These are phyloP conservation scores for Calamus simplicifolius DNA, from an alignment of 176 grass and related monocot species.

Conservation along the genomic window DNA sequence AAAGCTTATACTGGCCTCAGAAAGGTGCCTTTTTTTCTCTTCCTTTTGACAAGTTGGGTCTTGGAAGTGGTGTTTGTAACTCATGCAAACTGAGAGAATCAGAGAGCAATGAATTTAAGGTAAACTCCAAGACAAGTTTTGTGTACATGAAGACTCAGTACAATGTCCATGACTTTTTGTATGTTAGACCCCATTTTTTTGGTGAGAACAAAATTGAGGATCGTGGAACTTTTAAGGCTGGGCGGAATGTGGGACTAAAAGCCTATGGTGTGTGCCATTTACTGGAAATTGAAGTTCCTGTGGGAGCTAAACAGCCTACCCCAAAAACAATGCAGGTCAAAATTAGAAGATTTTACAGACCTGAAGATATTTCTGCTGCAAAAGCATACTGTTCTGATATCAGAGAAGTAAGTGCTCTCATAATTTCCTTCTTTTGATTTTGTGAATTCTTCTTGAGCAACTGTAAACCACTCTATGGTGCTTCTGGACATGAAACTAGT, in stretches of 20 bases:
- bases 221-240: constrained; percentile 64
- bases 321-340: constrained; percentile 53
- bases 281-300: constrained; percentile 38
- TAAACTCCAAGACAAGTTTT: constrained; percentile 60
- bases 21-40: constrained; percentile 84
- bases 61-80: constrained; percentile 71
- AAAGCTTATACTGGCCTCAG: constrained; percentile 82
- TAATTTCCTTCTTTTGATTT: constrained; percentile 24
- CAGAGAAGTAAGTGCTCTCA: constrained; percentile 63
- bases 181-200: constrained; percentile 76
- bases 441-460: no score
- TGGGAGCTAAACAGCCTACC: constrained; percentile 42
- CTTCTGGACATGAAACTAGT: no score
- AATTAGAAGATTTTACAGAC: constrained; percentile 89
- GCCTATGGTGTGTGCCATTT: constrained; percentile 84
- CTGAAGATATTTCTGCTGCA: constrained; percentile 72
- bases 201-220: constrained; percentile 34
- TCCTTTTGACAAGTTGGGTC: constrained; percentile 53
- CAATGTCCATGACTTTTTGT: constrained; percentile 67
- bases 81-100: constrained; percentile 62
- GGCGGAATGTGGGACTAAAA: constrained; percentile 89
- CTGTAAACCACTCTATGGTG: no score
- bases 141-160: constrained; percentile 53
- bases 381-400: constrained; percentile 95
- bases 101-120: constrained; percentile 46